phyloP scores from a whole-genome alignment of 768 basidiomycete genomes.

The Imleria badia region DNA sequence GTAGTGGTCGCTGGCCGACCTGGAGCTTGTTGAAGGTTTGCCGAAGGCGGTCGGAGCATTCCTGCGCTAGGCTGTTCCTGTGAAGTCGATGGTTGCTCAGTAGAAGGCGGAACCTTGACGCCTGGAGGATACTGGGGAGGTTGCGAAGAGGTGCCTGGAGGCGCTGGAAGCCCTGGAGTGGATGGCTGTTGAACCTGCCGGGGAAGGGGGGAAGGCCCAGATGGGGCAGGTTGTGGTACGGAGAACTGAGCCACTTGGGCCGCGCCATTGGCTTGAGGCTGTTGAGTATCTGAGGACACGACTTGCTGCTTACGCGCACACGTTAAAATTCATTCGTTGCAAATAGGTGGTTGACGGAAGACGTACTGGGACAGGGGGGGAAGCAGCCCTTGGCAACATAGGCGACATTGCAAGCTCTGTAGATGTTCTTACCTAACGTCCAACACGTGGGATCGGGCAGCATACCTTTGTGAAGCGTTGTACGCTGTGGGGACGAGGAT shows the following conservation, averaged over 20 bases:
- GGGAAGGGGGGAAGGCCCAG: constrained; percentile 48
- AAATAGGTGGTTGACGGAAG: constrained; percentile 1
- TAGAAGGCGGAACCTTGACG: constrained; percentile 51
- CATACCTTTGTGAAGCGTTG: constrained; percentile 50
- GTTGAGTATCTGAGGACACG: constrained; percentile 38
- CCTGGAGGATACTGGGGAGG: constrained; percentile 67
- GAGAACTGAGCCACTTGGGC: constrained; percentile 24
- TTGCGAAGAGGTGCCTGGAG: constrained; percentile 24
- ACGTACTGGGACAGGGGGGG: constrained; percentile 45
- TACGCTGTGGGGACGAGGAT: constrained; percentile 60
- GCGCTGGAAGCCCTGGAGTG: constrained; percentile 23
- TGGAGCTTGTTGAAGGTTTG: constrained; percentile 41
- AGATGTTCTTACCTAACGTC: constrained; percentile 20
- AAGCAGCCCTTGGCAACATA: constrained; percentile 40
- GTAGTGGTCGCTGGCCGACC: constrained; percentile 45
- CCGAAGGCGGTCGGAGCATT: constrained; percentile 55
- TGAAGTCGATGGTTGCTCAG: constrained; percentile 38
- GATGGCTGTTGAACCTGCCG: constrained; percentile 47
- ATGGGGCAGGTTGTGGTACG: constrained; percentile 33
- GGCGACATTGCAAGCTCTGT: constrained; percentile 49
- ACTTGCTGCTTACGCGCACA: constrained; percentile 35
- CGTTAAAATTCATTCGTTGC: constrained; percentile 19
- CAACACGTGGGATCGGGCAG: constrained; percentile 15
- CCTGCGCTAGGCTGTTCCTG: constrained; percentile 38
- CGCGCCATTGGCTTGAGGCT: constrained; percentile 38